These are phyloP conservation scores for Closterium sp. DNA, from an alignment of 139 green algal genomes.

Conservation along the genomic window DNA sequence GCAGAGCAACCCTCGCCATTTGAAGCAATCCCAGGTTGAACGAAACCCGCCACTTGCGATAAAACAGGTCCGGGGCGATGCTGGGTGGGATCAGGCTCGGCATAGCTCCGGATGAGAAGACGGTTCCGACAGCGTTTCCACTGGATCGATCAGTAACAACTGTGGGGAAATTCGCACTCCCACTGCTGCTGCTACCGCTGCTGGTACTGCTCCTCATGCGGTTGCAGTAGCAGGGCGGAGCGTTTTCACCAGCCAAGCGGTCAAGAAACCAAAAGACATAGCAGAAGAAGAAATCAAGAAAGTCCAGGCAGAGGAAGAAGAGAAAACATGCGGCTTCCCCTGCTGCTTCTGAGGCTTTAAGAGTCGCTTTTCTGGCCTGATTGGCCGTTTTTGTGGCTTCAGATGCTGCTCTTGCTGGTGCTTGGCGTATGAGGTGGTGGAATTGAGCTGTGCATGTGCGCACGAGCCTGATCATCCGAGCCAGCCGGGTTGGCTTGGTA, in stretches of 20 bases:
- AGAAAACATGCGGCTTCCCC: background rate
- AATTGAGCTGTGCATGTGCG: background rate
- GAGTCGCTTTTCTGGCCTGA: background rate
- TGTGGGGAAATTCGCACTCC: background rate
- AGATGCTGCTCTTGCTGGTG: background rate
- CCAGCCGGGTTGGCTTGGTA: background rate
- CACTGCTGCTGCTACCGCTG: too few relatives aligned
- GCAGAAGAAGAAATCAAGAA: background rate
- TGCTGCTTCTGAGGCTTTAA: background rate
- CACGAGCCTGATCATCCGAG: background rate
- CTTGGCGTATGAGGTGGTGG: background rate
- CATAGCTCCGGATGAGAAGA: background rate
- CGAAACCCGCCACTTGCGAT: background rate
- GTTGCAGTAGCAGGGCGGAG: background rate
- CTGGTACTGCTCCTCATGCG: background rate
- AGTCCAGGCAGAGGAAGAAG: background rate
- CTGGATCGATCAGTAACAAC: background rate
- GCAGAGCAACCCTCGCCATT: background rate
- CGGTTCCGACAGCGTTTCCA: background rate
- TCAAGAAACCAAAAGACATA: background rate
- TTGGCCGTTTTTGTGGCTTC: background rate
- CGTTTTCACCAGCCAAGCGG: background rate
- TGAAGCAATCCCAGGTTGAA: background rate
- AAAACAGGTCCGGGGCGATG: background rate
- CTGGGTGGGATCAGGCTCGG: background rate